phyloP scores from a whole-genome alignment of 2,329 filamentous ascomycete species.

The Mycosphaerella arachidis region DNA sequence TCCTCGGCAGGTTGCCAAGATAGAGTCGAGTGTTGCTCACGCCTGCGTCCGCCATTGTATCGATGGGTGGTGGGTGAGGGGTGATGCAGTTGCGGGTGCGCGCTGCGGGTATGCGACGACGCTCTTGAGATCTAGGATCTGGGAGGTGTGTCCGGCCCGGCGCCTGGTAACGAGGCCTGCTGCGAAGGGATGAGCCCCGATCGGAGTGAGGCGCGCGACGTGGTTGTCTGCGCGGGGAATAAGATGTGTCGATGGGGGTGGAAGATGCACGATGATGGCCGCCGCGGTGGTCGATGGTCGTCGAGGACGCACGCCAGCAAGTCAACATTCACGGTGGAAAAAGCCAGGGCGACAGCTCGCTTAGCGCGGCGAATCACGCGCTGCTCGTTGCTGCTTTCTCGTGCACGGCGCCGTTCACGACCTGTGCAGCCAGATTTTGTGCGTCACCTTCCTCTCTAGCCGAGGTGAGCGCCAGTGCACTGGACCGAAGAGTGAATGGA shows the following conservation, averaged over 20 bases:
- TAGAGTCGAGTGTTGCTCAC: constrained; percentile 10
- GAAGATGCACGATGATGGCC: background rate
- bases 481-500: too few relatives aligned
- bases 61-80: background rate
- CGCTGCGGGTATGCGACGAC: constrained; percentile 2
- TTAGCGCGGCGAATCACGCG: background rate
- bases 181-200: background rate
- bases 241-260: background rate
- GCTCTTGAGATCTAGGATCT: background rate
- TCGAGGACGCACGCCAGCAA: background rate
- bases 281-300: background rate
- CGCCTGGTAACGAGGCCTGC: background rate
- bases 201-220: background rate
- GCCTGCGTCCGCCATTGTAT: constrained; percentile 1
- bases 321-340: background rate
- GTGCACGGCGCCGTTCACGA: background rate
- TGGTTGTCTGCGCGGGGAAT: background rate
- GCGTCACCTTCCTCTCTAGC: background rate
- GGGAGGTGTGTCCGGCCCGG: background rate
- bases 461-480: background rate
- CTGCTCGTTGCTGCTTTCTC: background rate
- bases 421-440: background rate
- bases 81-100: background rate
- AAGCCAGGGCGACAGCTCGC: background rate
- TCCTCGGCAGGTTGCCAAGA: constrained; percentile 80